Evolutionary conservation across 2,329 filamentous ascomycete genomes (phyloP), one percentile per base, ranked within the genome.

Genomic region (Paecilomyces fulvus): DNA sequence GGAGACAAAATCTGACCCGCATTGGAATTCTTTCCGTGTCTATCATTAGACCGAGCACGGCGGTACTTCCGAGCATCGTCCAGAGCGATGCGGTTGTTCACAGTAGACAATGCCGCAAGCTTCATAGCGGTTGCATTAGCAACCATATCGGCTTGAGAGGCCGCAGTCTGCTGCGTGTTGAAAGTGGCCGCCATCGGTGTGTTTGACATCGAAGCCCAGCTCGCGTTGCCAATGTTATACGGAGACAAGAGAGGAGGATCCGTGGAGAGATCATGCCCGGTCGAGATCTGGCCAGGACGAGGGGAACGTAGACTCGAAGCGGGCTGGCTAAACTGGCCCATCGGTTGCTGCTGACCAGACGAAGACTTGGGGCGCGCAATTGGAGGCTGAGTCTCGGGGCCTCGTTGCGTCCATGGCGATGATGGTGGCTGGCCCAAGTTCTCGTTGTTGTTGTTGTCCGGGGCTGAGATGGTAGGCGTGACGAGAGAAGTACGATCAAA

Each of bases 51-150:
- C 58, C 92, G 85, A 62, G 91, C 85, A 58, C 92, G 89, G 61
- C 94, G 90, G 74, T 94, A 97, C 76, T 97, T 97, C 68, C 92
- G 90, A 60, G 95, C 92, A 71, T 99, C 94, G 67, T 99, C 94
- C 58, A 99, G 80, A 54, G 94, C 92, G 67, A 99, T 96, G 48
- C 94, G 89, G 73, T 97, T 99, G 78, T 97, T 99, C 52, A 99
- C 94, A 2, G 94, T 99, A 4, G 92, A 97, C 50, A 99, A 80
- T 17, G 94, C 94, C 50, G 94, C 94, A 53, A 99, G 83, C 74
- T 99, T 99, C 94, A 99, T 99, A 21, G 94, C 94, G 14, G 94
- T 97, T 25, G 94, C 94, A 70, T 97, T 99, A 58, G 94, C 94
- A 57, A 99, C 88, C 92, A 97, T 97, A 68, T 99, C 94, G 14